Percentiles rank a stretch among this genome's conserved stretches.
phyloP scores from a whole-genome alignment of 257 asterid genomes.

The Capsicum rhomboideum region DNA sequence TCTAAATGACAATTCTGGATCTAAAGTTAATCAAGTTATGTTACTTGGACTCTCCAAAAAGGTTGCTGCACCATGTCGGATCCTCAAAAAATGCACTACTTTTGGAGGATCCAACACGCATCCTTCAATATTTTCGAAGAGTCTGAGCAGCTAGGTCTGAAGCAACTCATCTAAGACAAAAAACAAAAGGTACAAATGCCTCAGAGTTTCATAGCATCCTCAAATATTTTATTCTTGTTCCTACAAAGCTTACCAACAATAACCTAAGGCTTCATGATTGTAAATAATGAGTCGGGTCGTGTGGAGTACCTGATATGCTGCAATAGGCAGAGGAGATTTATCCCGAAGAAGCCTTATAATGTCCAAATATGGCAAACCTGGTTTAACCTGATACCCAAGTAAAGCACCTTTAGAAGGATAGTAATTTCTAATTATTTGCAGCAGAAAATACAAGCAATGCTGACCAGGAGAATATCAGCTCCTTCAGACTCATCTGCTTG shows the following conservation, averaged over 20 bases:
- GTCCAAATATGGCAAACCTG: slow-evolving; percentile 91
- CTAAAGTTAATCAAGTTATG: too few relatives aligned
- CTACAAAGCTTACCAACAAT: background rate
- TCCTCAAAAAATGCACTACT: too few relatives aligned
- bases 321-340: slow-evolving; percentile 80
- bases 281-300: background rate
- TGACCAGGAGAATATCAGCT: slow-evolving; percentile 91
- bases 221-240: background rate
- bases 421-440: background rate
- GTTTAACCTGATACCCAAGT: slow-evolving; percentile 51
- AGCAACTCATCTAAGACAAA: background rate
- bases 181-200: background rate
- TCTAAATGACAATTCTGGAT: background rate
- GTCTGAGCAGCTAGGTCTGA: too few relatives aligned
- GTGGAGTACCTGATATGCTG: slow-evolving; percentile 79
- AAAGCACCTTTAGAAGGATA: slow-evolving; percentile 4
- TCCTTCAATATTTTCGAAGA: too few relatives aligned
- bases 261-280: background rate
- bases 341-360: slow-evolving; percentile 80
- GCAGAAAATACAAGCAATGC: slow-evolving; percentile 10
- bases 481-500: slow-evolving; percentile 89
- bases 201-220: background rate
- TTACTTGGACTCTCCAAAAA: too few relatives aligned
- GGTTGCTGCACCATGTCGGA: too few relatives aligned
- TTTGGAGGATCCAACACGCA: too few relatives aligned